These are phyloP conservation scores for Lachancea quebecensis DNA, from an alignment of 805 yeast genomes.

Conservation along the genomic window DNA sequence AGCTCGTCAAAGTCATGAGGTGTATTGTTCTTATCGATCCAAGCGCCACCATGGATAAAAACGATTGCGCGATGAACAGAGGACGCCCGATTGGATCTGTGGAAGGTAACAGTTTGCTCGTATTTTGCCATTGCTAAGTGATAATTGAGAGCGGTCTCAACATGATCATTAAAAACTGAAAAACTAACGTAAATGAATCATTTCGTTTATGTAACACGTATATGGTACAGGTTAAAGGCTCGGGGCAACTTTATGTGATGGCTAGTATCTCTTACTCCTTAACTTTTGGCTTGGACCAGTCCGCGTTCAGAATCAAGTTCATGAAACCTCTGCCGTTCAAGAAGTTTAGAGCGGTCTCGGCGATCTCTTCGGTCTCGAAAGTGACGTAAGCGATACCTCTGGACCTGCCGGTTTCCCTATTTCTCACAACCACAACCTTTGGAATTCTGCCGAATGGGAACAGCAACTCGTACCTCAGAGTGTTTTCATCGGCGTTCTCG, in stretches of 20 bases:
- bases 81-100: background rate
- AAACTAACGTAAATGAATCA: background rate
- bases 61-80: constrained; percentile 32
- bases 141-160: background rate
- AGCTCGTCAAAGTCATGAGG: constrained; percentile 44
- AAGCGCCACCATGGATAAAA: constrained; percentile 83
- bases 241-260: background rate
- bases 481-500: constrained; percentile 74
- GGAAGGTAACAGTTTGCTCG: constrained; percentile 12
- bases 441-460: constrained; percentile 58
- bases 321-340: constrained; percentile 90
- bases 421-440: constrained; percentile 79
- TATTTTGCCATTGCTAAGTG: constrained; percentile 3
- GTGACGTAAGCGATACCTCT: constrained; percentile 95
- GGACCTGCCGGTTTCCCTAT: constrained; percentile 88
- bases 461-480: constrained; percentile 65
- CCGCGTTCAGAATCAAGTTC: constrained; percentile 69
- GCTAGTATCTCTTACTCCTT: constrained; percentile 1
- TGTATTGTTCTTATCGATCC: constrained; percentile 68
- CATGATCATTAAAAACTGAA: background rate
- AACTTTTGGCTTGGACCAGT: constrained; percentile 46
- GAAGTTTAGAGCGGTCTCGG: constrained; percentile 67
- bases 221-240: background rate
- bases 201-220: background rate
- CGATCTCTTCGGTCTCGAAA: constrained; percentile 58